Evolutionary conservation across 2,329 filamentous ascomycete genomes (phyloP).

Genomic region (Mycosphaerella arachidis): DNA sequence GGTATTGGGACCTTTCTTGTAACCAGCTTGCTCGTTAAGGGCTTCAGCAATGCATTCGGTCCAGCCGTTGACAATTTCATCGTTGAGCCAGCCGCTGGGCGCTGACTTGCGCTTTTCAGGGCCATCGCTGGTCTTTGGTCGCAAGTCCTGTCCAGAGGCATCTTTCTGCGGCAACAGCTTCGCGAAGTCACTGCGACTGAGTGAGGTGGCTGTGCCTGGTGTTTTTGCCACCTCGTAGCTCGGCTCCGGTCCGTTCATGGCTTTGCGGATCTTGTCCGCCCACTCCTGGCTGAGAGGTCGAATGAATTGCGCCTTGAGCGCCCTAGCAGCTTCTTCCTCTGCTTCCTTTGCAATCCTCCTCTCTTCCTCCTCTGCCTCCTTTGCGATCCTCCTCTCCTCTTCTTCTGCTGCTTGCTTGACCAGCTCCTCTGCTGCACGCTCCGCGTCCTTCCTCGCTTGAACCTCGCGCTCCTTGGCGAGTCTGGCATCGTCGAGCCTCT

Average conservation of each 20-base stretch:
- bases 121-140: background rate
- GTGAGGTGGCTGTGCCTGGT: background rate
- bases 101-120: background rate
- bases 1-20: constrained; percentile 45
- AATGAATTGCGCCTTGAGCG: constrained; percentile 18
- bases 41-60: constrained; percentile 56
- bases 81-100: constrained; percentile 62
- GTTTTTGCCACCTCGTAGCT: background rate
- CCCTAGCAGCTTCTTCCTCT: constrained; percentile 10
- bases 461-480: constrained; percentile 1
- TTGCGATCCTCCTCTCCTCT: background rate
- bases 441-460: constrained; percentile 5
- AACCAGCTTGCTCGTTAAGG: constrained; percentile 53
- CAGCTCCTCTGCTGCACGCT: constrained; percentile 7
- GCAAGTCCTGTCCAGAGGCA: background rate
- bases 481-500: background rate
- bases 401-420: background rate
- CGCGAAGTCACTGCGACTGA: constrained; percentile 51
- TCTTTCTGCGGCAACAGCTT: constrained; percentile 50
- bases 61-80: constrained; percentile 67
- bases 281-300: constrained; percentile 37
- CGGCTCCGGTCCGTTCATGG: constrained; percentile 26
- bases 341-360: constrained; percentile 1
- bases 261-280: constrained; percentile 36
- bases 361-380: constrained; percentile 5